Percentiles rank a stretch among this genome's conserved stretches.
These are phyloP conservation scores for Prinsepia uniflora DNA, from an alignment of 306 rosid species.

Conservation along the genomic window DNA sequence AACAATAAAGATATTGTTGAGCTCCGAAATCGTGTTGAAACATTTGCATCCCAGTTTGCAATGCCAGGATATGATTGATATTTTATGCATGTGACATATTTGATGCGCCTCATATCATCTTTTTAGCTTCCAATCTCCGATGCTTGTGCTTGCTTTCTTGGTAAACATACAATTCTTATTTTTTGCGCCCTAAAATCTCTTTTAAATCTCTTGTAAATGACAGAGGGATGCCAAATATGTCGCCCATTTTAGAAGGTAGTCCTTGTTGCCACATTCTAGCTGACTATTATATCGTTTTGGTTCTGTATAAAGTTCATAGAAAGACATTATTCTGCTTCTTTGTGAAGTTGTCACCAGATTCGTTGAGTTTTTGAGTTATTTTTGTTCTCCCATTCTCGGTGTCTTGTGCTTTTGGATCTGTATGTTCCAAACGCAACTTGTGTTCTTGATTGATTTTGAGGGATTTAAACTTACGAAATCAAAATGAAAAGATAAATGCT, in stretches of 20 bases:
- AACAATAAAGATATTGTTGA: conserved; percentile 65
- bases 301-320: conserved; percentile 29
- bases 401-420: too few relatives aligned
- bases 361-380: conserved; percentile 9
- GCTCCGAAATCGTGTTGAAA: conserved; percentile 67
- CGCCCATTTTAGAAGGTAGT: conserved; percentile 10
- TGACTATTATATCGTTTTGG: conserved; percentile 1
- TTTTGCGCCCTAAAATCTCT: background rate
- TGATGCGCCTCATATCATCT: conserved; percentile 4
- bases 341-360: conserved; percentile 12
- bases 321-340: background rate
- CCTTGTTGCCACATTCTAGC: background rate
- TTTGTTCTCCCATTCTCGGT: background rate
- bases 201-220: conserved; percentile 30
- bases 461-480: too few relatives aligned
- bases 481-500: too few relatives aligned
- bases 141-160: conserved; percentile 25
- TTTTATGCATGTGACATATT: conserved; percentile 31
- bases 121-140: background rate
- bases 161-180: conserved; percentile 16
- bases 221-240: conserved; percentile 9
- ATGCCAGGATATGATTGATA: conserved; percentile 82
- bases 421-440: too few relatives aligned
- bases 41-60: conserved; percentile 81
- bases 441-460: too few relatives aligned